phyloP scores from a whole-genome alignment of 164 flowering plant species.

The Magnolia changhungtana region DNA sequence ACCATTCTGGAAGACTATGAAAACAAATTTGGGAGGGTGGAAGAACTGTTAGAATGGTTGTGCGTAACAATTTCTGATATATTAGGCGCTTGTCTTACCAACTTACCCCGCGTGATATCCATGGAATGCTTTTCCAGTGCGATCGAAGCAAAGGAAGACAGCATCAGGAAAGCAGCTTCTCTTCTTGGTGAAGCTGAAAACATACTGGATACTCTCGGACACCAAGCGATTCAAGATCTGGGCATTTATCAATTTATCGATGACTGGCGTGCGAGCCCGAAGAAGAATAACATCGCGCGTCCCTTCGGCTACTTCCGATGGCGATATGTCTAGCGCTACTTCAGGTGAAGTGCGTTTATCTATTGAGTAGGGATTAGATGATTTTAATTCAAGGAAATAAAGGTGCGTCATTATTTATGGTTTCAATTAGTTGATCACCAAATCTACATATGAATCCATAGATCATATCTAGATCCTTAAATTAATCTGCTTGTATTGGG shows the following conservation, averaged over 20 bases:
- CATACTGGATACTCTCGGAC: background rate
- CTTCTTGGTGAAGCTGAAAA: conserved; percentile 1
- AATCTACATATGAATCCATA: too few species aligned
- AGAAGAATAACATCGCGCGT: background rate
- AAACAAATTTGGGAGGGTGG: background rate
- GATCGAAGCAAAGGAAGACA: background rate
- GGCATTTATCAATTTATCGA: background rate
- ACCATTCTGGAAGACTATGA: background rate
- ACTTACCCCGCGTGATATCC: background rate
- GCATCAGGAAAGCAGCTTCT: background rate
- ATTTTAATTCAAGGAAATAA: too few species aligned
- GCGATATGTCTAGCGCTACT: background rate
- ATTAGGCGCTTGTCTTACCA: conserved; percentile 5
- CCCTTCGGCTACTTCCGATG: background rate
- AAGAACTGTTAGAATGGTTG: background rate
- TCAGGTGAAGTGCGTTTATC: background rate
- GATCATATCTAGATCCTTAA: too few species aligned
- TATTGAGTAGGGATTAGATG: too few species aligned
- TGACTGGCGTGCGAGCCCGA: background rate
- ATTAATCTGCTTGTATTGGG: too few species aligned
- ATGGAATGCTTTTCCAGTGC: background rate
- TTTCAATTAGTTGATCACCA: too few species aligned
- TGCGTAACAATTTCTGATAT: background rate
- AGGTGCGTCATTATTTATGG: too few species aligned
- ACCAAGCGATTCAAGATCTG: background rate